A percentile compares a stretch with the other conserved stretches of the same genome.
These are phyloP conservation scores for Holtermannia corniformis DNA, from an alignment of 768 basidiomycete genomes.

Conservation along the genomic window DNA sequence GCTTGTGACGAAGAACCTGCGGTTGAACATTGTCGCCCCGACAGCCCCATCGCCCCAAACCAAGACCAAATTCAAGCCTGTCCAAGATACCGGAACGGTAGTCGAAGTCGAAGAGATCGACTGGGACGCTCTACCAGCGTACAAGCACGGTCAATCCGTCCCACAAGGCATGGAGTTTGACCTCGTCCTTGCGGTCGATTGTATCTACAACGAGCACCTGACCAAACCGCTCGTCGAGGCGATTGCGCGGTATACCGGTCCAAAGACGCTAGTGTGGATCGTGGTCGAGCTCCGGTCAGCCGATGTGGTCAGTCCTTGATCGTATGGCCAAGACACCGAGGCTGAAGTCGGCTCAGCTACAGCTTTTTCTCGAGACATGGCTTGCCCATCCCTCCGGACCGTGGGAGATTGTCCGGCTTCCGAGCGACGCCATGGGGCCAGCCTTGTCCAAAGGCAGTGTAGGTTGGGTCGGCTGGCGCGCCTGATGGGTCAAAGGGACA, in stretches of 20 bases:
- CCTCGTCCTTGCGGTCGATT: conserved; percentile 35
- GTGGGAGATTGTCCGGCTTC: conserved; percentile 29
- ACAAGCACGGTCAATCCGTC: not conserved
- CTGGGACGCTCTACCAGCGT: conserved; percentile 19
- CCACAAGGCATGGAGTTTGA: conserved; percentile 11
- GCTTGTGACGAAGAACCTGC: conserved; percentile 29
- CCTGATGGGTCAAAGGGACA: too few relatives aligned
- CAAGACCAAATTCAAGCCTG: not conserved
- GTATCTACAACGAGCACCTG: conserved; percentile 39
- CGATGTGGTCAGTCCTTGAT: conserved; percentile 29
- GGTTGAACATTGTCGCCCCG: conserved; percentile 17
- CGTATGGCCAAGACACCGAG: not conserved
- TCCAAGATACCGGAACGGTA: not conserved
- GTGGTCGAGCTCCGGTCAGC: conserved; percentile 35
- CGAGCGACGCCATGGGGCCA: conserved; percentile 18
- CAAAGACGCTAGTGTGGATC: conserved; percentile 28
- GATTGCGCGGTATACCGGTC: conserved; percentile 22
- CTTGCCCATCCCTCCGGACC: conserved; percentile 11
- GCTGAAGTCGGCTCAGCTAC: conserved; percentile 17
- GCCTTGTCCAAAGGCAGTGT: conserved; percentile 20
- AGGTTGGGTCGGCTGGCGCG: conserved; percentile 34
- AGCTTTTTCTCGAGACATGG: conserved; percentile 30
- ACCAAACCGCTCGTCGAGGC: conserved; percentile 34
- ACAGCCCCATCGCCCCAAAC: not conserved
- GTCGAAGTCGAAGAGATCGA: conserved; percentile 33